Conservation (phyloP, 192 early-diverging fungal genomes). For the Entomortierella chlamydospora region DNA sequence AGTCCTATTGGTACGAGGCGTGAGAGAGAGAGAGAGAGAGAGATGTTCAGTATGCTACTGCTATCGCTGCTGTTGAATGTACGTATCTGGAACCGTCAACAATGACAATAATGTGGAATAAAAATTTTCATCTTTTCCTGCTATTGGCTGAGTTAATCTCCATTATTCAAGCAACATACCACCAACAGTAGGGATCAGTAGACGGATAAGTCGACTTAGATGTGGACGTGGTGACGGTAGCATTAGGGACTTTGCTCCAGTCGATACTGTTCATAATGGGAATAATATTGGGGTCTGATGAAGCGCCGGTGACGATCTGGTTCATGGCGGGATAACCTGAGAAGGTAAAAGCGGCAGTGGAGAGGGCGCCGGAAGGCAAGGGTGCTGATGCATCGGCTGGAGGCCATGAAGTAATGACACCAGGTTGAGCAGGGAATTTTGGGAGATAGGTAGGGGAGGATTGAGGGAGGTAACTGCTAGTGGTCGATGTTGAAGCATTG, state of each 20-base stretch:
- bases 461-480: slow-evolving; percentile 10
- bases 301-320: too few relatives aligned
- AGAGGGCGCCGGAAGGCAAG: slow-evolving; percentile 42
- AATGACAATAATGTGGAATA: too few relatives aligned
- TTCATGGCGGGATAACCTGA: too few relatives aligned
- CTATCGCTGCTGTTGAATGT: too few relatives aligned
- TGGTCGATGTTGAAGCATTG: slow-evolving; percentile 1
- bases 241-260: slow-evolving; percentile 47
- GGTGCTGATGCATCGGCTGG: slow-evolving; percentile 15
- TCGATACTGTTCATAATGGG: slow-evolving; percentile 41
- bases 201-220: too few relatives aligned
- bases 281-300: not conserved
- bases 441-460: slow-evolving; percentile 45
- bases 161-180: too few relatives aligned
- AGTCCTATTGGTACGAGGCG: slow-evolving; percentile 36
- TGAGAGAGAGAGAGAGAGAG: slow-evolving; percentile 10
- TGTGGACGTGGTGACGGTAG: slow-evolving; percentile 13
- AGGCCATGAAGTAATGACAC: slow-evolving; percentile 29
- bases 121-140: too few relatives aligned
- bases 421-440: slow-evolving; percentile 12
- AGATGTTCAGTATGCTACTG: too few relatives aligned
- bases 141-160: too few relatives aligned
- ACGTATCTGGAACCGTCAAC: too few relatives aligned
- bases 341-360: slow-evolving; percentile 2
- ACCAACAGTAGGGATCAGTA: too few relatives aligned